A percentile compares a stretch with the other conserved stretches of the same genome.
Conservation (phyloP, 306 rosid genomes). For the Pyrus pyrifolia region DNA sequence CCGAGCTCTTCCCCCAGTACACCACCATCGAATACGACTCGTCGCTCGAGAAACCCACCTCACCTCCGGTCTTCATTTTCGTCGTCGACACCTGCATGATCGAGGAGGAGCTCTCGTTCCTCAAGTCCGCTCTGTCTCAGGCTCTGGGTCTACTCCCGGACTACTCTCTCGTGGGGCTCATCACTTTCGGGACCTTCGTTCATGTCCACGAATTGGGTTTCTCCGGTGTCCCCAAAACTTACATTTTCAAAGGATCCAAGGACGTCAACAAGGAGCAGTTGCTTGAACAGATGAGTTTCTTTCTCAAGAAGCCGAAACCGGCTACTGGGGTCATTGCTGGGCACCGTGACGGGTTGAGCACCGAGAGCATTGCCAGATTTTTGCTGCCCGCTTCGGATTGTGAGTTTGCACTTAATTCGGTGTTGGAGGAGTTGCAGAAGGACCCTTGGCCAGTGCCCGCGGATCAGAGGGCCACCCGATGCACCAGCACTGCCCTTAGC, state of each 20-base stretch:
- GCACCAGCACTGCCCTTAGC: slow-evolving; percentile 81
- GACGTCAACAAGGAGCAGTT: slow-evolving; percentile 76
- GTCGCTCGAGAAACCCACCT: slow-evolving; percentile 11
- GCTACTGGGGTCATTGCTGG: slow-evolving; percentile 78
- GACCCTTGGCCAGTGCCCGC: slow-evolving; percentile 88
- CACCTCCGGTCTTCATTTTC: slow-evolving; percentile 69
- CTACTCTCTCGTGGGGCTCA: slow-evolving; percentile 72
- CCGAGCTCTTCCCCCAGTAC: slow-evolving; percentile 87
- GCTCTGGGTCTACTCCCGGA: slow-evolving; percentile 81
- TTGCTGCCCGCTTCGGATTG: slow-evolving; percentile 73
- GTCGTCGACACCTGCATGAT: slow-evolving; percentile 76
- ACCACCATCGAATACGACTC: slow-evolving; percentile 81
- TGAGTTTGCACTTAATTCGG: slow-evolving; percentile 78
- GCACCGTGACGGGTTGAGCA: slow-evolving; percentile 73
- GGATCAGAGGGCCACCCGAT: slow-evolving; percentile 75
- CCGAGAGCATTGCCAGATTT: slow-evolving; percentile 74
- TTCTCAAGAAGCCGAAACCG: slow-evolving; percentile 69
- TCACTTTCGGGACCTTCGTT: slow-evolving; percentile 73
- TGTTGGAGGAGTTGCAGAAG: slow-evolving; percentile 90
- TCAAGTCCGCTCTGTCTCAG: slow-evolving; percentile 65
- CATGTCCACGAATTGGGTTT: slow-evolving; percentile 93
- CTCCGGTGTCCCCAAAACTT: slow-evolving; percentile 58
- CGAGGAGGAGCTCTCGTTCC: slow-evolving; percentile 73
- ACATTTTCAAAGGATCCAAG: slow-evolving; percentile 74
- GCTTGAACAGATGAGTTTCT: slow-evolving; percentile 83